These are phyloP conservation scores for Trichoderma gamsii DNA, from an alignment of 495 filamentous ascomycete species.

Conservation along the genomic window DNA sequence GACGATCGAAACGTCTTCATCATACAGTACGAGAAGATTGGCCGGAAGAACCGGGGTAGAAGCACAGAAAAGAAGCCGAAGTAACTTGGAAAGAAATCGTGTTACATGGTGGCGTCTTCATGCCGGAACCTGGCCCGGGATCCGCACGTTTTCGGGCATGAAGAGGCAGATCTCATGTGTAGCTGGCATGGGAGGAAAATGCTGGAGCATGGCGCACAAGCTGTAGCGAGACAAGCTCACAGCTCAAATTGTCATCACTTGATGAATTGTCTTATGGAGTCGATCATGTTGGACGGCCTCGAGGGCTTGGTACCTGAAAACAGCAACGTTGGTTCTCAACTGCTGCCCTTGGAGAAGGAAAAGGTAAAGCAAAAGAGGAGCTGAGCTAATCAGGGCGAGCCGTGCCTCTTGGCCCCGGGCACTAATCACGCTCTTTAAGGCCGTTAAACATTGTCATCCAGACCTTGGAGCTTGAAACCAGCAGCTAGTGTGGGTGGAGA, in stretches of 20 bases:
- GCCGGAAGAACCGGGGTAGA: slow-evolving; percentile 3
- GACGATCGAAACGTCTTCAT: background rate
- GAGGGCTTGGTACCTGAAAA: background rate
- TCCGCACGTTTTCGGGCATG: background rate
- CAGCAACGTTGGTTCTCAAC: background rate
- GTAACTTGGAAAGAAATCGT: background rate
- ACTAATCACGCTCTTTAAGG: background rate
- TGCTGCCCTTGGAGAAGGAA: background rate
- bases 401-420: slow-evolving; percentile 3
- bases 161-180: background rate
- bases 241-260: background rate
- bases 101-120: background rate
- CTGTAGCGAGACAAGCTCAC: background rate
- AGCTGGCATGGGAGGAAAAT: background rate
- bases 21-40: slow-evolving; percentile 5
- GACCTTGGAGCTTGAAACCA: background rate
- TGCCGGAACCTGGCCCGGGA: slow-evolving; percentile 1
- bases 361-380: background rate
- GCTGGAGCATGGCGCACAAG: background rate
- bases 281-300: background rate
- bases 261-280: background rate
- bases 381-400: slow-evolving; percentile 6
- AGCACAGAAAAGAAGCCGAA: background rate
- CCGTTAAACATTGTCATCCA: background rate
- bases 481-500: slow-evolving; percentile 5